Evolutionary conservation across 108 stramenopile species (phyloP).

Genomic region (Epithemia pelagica): DNA sequence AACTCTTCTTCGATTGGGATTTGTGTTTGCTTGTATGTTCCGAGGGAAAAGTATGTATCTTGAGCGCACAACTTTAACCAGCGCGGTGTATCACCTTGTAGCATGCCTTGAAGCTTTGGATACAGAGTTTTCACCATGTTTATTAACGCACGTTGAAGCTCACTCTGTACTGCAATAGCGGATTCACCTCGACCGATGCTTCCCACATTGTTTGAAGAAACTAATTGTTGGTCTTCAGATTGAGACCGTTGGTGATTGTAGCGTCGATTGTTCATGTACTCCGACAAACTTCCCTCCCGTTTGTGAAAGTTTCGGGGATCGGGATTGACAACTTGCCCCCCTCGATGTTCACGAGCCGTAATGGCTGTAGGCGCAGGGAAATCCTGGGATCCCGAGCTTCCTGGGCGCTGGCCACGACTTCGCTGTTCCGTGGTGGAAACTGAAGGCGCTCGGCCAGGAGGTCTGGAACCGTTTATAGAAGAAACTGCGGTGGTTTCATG

Average conservation of each 20-base stretch:
- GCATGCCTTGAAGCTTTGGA: constrained; percentile 51
- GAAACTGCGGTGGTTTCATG: background rate
- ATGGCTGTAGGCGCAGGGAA: background rate
- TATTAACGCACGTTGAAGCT: constrained; percentile 75
- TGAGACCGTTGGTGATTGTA: background rate
- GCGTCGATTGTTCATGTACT: background rate
- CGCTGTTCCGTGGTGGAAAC: background rate
- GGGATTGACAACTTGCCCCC: background rate
- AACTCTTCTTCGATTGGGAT: constrained; percentile 33
- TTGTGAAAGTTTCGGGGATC: background rate
- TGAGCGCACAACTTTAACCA: constrained; percentile 71
- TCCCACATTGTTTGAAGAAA: background rate
- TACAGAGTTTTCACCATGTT: constrained; percentile 53
- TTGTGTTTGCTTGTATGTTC: constrained; percentile 56
- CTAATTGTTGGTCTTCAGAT: background rate
- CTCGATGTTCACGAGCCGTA: background rate
- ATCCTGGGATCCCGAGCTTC: background rate
- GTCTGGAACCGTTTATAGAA: background rate
- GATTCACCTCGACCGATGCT: constrained; percentile 58
- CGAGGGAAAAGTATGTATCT: constrained; percentile 72
- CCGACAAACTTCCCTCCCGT: background rate
- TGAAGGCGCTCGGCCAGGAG: background rate
- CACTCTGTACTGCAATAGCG: constrained; percentile 82
- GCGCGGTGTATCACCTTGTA: constrained; percentile 55
- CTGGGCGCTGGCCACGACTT: background rate